Evolutionary conservation across 1,284 basidiomycete species (phyloP), one percentile per base, ranked within the genome.

Genomic region (Psilocybe mexicana): DNA sequence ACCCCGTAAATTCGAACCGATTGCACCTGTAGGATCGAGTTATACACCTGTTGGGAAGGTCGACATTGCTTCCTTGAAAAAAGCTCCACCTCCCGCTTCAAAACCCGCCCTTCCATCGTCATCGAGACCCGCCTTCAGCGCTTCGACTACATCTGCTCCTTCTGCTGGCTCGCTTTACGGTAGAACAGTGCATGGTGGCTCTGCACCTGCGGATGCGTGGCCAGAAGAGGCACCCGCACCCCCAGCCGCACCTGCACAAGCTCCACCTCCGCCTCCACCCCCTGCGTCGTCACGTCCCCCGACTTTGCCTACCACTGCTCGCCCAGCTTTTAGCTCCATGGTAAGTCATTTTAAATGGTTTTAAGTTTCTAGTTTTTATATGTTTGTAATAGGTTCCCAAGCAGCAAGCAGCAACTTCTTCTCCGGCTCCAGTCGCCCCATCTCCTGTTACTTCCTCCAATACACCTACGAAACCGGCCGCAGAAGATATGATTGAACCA

Each of bases 401-500:
- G 46, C 43, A 60, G 3, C 44, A 61, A n/a, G 33, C 63, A 23
- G 67, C 57, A 36, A 43, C 66, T 43, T 33, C 65, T 33, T 55
- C 68, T 33, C 35, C 62, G 23, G 43, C 58, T 38, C 49, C 64
- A 25, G 64, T 68, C 23, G 57, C 76, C 12, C 75, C 81, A n/a
- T 65, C 79, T 5, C 75, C 78, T 1, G 74, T 79, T 2, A 66
- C 68, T 2, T 60, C 84, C 1, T 81, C 86, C 1, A 78, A 74
- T 46, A 67, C 75, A 0, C 80, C 87, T 0, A 78, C 84, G 0
- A 93, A 92, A 66, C 90, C 91, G 18, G 73, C 77, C 0, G 84
- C 86, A 58, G 90, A 93, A 0, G 92, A 94, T 71, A 85, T 84
- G 12, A 94, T 94, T 65, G 89, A 79, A 1, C 90, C 90, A 1